Evolutionary conservation across 257 asterid genomes (phyloP), one percentile per base, ranked within the genome.

Genomic region (Nicotiana sylvestris): DNA sequence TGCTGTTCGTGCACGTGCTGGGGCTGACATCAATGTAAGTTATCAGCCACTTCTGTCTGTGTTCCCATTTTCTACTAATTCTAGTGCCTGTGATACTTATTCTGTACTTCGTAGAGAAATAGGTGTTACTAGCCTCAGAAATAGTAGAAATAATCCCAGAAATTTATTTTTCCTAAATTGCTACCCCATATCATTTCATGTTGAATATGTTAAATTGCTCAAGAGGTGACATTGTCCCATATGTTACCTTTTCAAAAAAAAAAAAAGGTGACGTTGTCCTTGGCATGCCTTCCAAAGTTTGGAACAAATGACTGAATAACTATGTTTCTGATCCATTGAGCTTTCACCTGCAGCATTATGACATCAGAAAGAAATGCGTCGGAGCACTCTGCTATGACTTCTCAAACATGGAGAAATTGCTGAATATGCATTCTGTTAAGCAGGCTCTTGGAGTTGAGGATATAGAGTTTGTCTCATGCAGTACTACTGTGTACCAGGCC

Each of bases 1-100:
- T 62, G 90, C 95, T 81, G 88, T 95, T 56, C 35, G 94, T 18
- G 78, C 90, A 46, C 92, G 81, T 72, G 98, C 93, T 69, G 97
- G 94, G 46, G 17, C 2, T 32, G 91, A 83, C 72, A 78, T 95
- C 76, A 95, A 95, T 90, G 99, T 95, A 89, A 87, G 97, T 67
- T 78, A 13, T 74, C 70, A 51, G 9, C 80, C 27, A 1, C 51
- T 51, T 76, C 56, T 18, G 56, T 39, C 43, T 5, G 39, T 17
- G 15, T 51, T 1, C 53, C 53, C 65, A 51, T 51, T 76, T 76
- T 51, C 64, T 76, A 8, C 27, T 4, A 9, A 76, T 76, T 51
- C 16, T 76, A 17, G 25, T 74, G 80, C 43, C 57, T 74, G 43
- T 72, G 27, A 33, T 25, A 25, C 61, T 2, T 46, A 72, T 46